Base-by-base conservation (phyloP, 306 rosid genomes). In the Hippophae tibetana region DNA sequence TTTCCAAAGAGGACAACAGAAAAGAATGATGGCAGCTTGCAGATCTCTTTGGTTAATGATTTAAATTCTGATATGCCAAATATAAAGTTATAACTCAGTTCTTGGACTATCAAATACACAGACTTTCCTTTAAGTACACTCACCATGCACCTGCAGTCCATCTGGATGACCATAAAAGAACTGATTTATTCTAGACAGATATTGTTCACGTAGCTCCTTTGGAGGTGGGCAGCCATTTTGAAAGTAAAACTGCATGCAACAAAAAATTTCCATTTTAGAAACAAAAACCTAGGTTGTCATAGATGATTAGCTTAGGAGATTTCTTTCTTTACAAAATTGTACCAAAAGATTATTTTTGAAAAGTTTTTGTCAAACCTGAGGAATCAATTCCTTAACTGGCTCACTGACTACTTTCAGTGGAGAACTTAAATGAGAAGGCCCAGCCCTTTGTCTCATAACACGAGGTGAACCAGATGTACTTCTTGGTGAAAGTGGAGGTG, bases 11-110 rank as follows among this genome's bases (percentile, higher is more conserved):
- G 83, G 43, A 84, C 72, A 0, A 85, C 57, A 13, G 95, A 89
- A 76, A 86, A 78, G 73, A 89, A 93, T 50, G 95, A 93, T 59
- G 99, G 99, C 71, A 93, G 89, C 94, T 82, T 93, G 89, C 99
- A 93, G 53, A 93, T 71, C 67, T 93, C 97, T 86, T 89, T 93
- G 18, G 89, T 83, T 65, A 93, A 69, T 42, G 76, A 63, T 76
- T 86, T 88, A 71, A 93, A 93, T 56, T 93, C 97, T 93, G 89
- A 47, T 61, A 84, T 47, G 50, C 57, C 73, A 76, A 67, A 56
- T 45, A 63, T 66, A 70, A 69, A 74, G 76, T 60, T 78, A 66
- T 53, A 69, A 42, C 47, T 53, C 59, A 68, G 57, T 78, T 58
- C 67, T 53, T 72, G 67, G 38, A 51, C 40, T 68, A 65, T 43